Base-by-base conservation (phyloP, 768 basidiomycete genomes). In the Lactarius vividus region DNA sequence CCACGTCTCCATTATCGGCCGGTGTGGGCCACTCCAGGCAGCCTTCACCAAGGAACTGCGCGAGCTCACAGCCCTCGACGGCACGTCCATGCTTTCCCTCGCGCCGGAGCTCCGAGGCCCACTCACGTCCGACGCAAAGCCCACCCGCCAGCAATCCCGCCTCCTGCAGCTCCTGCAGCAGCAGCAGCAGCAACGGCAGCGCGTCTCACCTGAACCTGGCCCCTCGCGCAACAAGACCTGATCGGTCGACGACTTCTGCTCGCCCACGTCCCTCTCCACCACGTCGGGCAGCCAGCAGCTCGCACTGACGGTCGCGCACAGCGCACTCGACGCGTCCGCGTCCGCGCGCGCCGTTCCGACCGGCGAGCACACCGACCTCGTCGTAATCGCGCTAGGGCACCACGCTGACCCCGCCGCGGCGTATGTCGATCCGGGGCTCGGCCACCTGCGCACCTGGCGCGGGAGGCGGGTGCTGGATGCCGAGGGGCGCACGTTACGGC, bases 41-140 rank as follows among this genome's bases (percentile, higher is more conserved):
- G 88, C 92, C 0, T 96, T 95, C 73, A 94, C 95, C 39, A 98
- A 98, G 75, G 96, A 99, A 75, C 81, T 97, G 4, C 81, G 96
- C 28, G 96, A 98, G 77, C 83, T 98, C 80, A 74, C 85, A 70
- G 74, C 74, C 33, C 75, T 86, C 74, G 92, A 37, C 0, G 84
- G 87, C 56, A 86, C 86, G 0, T 79, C 85, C 29, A 87, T 96
- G 83, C 75, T 81, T 29, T 90, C 89, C 8, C 76, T 93, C 11
- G 77, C 81, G 3, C 77, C 80, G 1, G 72, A 75, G 18, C 73
- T 86, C 18, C 78, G 88, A 56, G 68, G 71, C 1, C 69, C 77
- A 0, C 76, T 81, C 0, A 74, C 81, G 0, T 66, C 76, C 10
- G 76, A 73, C 13, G 68, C 69, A 4, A 66, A 77, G 26, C 73